Evolutionary conservation across 495 filamentous ascomycete genomes (phyloP).

Genomic region (Penicillium crystallinum): DNA sequence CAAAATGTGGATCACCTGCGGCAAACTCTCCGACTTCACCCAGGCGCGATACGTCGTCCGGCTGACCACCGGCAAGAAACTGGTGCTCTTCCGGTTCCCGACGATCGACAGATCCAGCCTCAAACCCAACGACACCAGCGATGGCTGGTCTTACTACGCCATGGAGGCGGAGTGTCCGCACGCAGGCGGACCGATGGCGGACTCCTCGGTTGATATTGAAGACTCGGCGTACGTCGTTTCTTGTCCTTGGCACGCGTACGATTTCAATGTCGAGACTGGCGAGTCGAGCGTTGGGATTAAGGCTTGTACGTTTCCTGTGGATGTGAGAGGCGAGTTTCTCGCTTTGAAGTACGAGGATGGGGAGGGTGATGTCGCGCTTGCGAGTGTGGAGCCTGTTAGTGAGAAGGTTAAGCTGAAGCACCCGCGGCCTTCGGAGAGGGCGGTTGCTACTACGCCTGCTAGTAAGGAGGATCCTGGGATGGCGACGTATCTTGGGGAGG

Average conservation of each 20-base stretch:
- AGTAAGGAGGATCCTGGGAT: conserved; percentile 14
- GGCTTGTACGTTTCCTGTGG: conserved; percentile 47
- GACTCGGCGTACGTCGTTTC: conserved; percentile 51
- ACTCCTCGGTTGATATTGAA: conserved; percentile 48
- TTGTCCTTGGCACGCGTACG: conserved; percentile 53
- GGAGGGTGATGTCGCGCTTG: conserved; percentile 18
- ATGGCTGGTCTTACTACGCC: conserved; percentile 49
- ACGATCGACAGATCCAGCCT: conserved; percentile 32
- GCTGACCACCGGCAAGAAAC: conserved; percentile 45
- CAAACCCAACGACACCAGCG: conserved; percentile 28
- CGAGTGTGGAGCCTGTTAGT: conserved; percentile 42
- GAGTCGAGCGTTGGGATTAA: conserved; percentile 51
- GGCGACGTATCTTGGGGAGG: conserved; percentile 36
- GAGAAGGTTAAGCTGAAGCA: conserved; percentile 48
- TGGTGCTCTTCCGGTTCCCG: conserved; percentile 48
- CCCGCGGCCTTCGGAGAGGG: conserved; percentile 18
- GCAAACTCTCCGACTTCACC: conserved; percentile 30
- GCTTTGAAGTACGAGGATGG: conserved; percentile 27
- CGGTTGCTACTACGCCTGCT: neutral
- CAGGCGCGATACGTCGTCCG: conserved; percentile 46
- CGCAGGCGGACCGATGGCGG: conserved; percentile 48
- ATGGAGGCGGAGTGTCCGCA: conserved; percentile 53
- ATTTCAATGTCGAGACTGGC: conserved; percentile 53
- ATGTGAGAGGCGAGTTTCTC: conserved; percentile 34
- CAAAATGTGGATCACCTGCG: conserved; percentile 34